These are phyloP conservation scores for Sporisorium scitamineum DNA, from an alignment of 1,284 basidiomycete genomes.

Conservation along the genomic window DNA sequence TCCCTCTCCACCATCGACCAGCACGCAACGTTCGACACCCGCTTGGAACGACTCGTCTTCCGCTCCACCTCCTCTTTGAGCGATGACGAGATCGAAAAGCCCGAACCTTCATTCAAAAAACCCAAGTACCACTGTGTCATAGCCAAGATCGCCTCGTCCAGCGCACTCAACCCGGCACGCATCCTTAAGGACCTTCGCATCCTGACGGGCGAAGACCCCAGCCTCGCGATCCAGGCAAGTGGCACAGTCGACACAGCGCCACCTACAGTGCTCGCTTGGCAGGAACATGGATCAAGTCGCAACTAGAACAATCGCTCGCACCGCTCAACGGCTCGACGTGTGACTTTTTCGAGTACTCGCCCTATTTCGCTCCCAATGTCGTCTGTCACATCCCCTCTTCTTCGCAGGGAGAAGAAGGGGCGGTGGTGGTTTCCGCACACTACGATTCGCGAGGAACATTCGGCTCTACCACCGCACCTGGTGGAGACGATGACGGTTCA, in stretches of 20 bases:
- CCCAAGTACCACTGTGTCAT: slow-evolving; percentile 41
- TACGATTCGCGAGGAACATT: slow-evolving; percentile 64
- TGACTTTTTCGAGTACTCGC: slow-evolving; percentile 33
- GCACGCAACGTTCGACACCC: slow-evolving; percentile 28
- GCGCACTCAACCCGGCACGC: slow-evolving; percentile 14
- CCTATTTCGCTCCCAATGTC: slow-evolving; percentile 52
- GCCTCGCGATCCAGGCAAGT: slow-evolving; percentile 16
- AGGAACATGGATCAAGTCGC: slow-evolving; percentile 45
- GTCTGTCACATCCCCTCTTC: slow-evolving; percentile 42
- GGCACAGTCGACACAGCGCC: slow-evolving; percentile 48
- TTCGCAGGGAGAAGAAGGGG: slow-evolving; percentile 28
- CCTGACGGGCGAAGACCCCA: slow-evolving; percentile 48
- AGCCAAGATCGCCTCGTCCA: slow-evolving; percentile 28
- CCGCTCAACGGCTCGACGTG: slow-evolving; percentile 30
- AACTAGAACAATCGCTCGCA: slow-evolving; percentile 24
- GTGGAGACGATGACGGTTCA: slow-evolving; percentile 62
- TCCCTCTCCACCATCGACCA: slow-evolving; percentile 19
- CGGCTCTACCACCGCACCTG: slow-evolving; percentile 61
- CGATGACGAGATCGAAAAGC: slow-evolving; percentile 5
- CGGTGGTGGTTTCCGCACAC: slow-evolving; percentile 65
- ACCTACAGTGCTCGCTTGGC: slow-evolving; percentile 47
- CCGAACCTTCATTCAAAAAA: slow-evolving; percentile 26
- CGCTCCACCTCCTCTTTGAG: neutral
- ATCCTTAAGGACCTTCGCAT: slow-evolving; percentile 42
- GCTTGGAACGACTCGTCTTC: slow-evolving; percentile 29